phyloP scores from a whole-genome alignment of 805 yeast species.

The Saccharomycopsis malanga region DNA sequence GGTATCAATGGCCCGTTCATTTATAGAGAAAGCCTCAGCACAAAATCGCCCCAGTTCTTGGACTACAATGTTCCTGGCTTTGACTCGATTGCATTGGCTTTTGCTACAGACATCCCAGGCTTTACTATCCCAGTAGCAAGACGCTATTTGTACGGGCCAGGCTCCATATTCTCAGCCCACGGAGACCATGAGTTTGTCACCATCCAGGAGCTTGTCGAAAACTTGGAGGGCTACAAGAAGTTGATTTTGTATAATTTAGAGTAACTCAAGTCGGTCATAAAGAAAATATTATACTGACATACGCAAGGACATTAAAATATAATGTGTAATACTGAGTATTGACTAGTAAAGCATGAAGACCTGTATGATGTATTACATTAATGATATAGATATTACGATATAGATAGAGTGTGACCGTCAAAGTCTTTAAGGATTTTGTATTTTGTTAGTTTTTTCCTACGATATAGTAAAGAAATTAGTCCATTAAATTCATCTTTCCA shows the following conservation, averaged over 20 bases:
- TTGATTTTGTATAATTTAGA: slow-evolving; percentile 25
- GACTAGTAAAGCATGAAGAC: no score
- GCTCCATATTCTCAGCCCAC: slow-evolving; percentile 46
- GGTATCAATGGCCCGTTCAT: slow-evolving; percentile 1
- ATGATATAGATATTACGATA: no score
- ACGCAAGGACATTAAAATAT: no score
- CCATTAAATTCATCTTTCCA: no score
- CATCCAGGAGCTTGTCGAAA: slow-evolving; percentile 32
- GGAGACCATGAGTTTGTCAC: slow-evolving; percentile 40
- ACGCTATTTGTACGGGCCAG: slow-evolving; percentile 47
- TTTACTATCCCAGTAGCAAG: slow-evolving; percentile 14
- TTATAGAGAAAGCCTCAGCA: background rate
- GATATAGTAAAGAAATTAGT: no score
- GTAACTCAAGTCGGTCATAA: no score
- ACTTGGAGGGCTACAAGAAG: slow-evolving; percentile 37
- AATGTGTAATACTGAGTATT: background rate
- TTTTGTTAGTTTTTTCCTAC: no score
- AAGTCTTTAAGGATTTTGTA: no score
- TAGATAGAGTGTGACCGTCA: no score
- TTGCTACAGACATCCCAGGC: slow-evolving; percentile 24
- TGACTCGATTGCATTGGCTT: slow-evolving; percentile 43
- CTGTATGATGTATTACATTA: no score
- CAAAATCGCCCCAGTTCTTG: slow-evolving; percentile 35
- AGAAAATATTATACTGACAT: no score
- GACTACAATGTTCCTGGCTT: slow-evolving; percentile 63